Conservation (phyloP, 768 basidiomycete species). For the Termitomyces sp. region DNA sequence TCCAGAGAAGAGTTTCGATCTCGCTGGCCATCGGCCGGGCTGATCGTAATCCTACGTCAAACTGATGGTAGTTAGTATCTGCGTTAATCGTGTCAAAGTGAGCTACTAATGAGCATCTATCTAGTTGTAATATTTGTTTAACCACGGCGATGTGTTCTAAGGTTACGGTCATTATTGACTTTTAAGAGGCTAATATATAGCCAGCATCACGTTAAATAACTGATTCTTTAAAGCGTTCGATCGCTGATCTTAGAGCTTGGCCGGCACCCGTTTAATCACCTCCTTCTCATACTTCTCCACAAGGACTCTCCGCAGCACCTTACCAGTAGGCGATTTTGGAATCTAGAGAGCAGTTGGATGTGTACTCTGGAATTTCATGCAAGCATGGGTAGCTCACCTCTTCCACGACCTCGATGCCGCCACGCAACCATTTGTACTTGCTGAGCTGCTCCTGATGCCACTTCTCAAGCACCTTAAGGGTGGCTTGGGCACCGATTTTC, state of each 20-base stretch:
- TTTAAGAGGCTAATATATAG: not conserved
- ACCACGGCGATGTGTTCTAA: not conserved
- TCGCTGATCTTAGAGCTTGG: slow-evolving; percentile 27
- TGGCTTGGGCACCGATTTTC: slow-evolving; percentile 38
- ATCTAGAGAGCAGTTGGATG: slow-evolving; percentile 38
- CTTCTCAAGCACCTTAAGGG: slow-evolving; percentile 44
- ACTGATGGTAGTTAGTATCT: no score
- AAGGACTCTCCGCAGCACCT: slow-evolving; percentile 59
- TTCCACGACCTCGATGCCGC: slow-evolving; percentile 64
- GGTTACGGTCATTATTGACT: not conserved
- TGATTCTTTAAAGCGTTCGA: not conserved
- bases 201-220: not conserved
- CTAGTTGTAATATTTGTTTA: no score
- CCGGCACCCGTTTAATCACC: slow-evolving; percentile 23
- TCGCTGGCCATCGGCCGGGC: no score
- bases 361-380: not conserved
- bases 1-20: no score
- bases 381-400: slow-evolving; percentile 39
- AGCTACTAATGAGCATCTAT: no score
- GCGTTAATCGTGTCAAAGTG: no score
- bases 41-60: no score
- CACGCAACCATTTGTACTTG: slow-evolving; percentile 74
- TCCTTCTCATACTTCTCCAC: slow-evolving; percentile 54
- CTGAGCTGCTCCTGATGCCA: slow-evolving; percentile 67
- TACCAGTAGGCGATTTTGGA: slow-evolving; percentile 74